Conservation (phyloP, 2,329 filamentous ascomycete genomes). For the Colletotrichum cordylinicola region DNA sequence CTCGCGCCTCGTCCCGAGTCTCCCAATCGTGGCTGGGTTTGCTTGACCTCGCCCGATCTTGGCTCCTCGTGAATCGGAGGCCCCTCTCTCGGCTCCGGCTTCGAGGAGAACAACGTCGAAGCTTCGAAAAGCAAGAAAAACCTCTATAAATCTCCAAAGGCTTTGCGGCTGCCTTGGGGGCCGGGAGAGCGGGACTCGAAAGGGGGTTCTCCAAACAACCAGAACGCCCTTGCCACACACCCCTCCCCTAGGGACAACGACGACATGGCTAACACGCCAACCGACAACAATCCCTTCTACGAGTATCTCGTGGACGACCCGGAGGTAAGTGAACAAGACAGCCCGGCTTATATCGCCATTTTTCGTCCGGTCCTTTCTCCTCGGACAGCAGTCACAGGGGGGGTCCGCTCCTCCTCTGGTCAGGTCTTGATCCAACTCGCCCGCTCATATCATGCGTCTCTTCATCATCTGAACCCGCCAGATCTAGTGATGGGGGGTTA, state of each 20-base stretch:
- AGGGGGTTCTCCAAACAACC: not conserved
- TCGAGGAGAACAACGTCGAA: conserved; percentile 3
- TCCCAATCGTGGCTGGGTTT: conserved; percentile 3
- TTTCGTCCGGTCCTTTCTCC: not conserved
- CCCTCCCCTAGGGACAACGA: not conserved
- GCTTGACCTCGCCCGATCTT: conserved; percentile 8
- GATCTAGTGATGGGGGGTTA: not conserved
- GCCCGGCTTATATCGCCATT: not conserved
- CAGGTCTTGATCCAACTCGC: not conserved
- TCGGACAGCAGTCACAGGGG: not conserved
- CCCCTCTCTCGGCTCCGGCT: not conserved
- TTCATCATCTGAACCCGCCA: not conserved
- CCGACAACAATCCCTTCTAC: conserved; percentile 3
- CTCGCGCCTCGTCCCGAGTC: not conserved
- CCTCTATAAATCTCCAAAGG: conserved; percentile 11
- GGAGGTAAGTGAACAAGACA: conserved; percentile 10
- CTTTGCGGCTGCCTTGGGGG: not conserved
- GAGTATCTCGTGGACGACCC: conserved; percentile 14
- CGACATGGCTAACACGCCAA: conserved; percentile 12
- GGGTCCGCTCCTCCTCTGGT: not conserved
- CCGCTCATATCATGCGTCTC: not conserved
- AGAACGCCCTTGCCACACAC: not conserved
- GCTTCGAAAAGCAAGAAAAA: not conserved
- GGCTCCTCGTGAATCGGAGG: not conserved
- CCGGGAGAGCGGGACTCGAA: not conserved